Percentiles rank a stretch among this genome's conserved stretches.
These are phyloP conservation scores for Colletotrichum kahawae DNA, from an alignment of 2,329 filamentous ascomycete species.

Conservation along the genomic window DNA sequence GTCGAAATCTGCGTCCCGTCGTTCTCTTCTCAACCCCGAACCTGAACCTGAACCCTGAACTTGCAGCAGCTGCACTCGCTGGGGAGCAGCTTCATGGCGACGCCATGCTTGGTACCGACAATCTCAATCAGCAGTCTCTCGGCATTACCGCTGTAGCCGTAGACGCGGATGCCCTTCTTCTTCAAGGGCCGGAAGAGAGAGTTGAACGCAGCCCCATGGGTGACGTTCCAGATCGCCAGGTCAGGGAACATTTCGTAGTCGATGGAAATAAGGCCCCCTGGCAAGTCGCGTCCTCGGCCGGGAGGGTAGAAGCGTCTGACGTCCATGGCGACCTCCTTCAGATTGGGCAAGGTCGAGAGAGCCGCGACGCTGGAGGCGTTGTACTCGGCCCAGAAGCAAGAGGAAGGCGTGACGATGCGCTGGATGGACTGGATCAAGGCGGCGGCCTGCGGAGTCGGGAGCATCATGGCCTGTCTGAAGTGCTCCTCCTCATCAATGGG, in stretches of 20 bases:
- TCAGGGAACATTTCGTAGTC: neutral
- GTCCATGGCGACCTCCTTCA: neutral
- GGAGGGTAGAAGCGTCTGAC: neutral
- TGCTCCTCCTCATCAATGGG: neutral
- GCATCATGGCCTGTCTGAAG: neutral
- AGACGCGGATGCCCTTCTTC: neutral
- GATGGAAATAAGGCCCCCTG: neutral
- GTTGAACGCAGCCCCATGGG: neutral
- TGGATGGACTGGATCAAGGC: neutral
- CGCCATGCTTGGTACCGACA: neutral
- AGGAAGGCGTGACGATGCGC: neutral
- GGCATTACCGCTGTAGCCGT: neutral
- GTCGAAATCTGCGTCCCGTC: accelerated
- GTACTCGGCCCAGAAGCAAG: neutral
- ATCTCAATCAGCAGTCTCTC: neutral
- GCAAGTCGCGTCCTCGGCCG: neutral
- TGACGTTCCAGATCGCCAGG: neutral
- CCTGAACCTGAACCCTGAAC: neutral
- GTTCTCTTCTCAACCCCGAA: neutral
- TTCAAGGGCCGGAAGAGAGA: neutral
- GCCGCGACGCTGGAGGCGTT: neutral
- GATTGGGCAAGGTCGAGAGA: neutral
- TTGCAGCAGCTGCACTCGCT: neutral
- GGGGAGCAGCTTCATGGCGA: neutral
- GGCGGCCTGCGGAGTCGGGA: neutral